Evolutionary conservation across 1,139 yeast genomes (phyloP).

Genomic region (Scheffersomyces cryptocercus): DNA sequence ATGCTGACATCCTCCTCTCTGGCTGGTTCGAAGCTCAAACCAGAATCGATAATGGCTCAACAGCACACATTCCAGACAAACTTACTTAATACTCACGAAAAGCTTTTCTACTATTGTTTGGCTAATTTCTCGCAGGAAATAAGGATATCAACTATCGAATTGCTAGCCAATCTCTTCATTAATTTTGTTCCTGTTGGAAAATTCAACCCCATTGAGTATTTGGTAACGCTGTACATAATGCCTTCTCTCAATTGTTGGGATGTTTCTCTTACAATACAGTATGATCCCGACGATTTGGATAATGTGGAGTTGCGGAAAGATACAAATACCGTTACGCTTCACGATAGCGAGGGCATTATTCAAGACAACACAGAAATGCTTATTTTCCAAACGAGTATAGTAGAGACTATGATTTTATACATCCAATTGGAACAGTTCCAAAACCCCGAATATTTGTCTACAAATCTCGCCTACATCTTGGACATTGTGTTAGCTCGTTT

Average conservation of each 20-base stretch:
- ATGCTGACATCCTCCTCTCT: conserved; percentile 36
- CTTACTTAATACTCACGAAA: conserved; percentile 34
- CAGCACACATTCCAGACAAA: conserved; percentile 40
- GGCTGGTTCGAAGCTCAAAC: conserved; percentile 44
- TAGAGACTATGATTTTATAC: conserved; percentile 38
- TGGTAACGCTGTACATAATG: conserved; percentile 30
- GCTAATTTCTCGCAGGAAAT: conserved; percentile 36
- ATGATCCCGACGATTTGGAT: conserved; percentile 19
- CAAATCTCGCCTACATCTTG: conserved; percentile 28
- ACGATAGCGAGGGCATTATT: conserved; percentile 30
- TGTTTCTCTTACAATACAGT: conserved; percentile 15
- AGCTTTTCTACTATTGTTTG: conserved; percentile 30
- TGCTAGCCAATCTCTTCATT: conserved; percentile 35
- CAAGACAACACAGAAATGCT: conserved; percentile 19
- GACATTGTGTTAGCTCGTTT: conserved; percentile 36
- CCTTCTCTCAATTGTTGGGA: conserved; percentile 28
- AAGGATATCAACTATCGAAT: conserved; percentile 40
- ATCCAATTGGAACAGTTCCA: conserved; percentile 47
- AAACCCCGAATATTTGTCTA: conserved; percentile 36
- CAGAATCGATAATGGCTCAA: conserved; percentile 43
- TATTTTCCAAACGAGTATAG: conserved; percentile 33
- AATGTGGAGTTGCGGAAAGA: conserved; percentile 20
- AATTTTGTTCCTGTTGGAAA: conserved; percentile 44
- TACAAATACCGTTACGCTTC: conserved; percentile 20
- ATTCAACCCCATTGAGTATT: conserved; percentile 37